These are phyloP conservation scores for Cadophora luteo-olivacea DNA, from an alignment of 2,329 filamentous ascomycete species.

Conservation along the genomic window DNA sequence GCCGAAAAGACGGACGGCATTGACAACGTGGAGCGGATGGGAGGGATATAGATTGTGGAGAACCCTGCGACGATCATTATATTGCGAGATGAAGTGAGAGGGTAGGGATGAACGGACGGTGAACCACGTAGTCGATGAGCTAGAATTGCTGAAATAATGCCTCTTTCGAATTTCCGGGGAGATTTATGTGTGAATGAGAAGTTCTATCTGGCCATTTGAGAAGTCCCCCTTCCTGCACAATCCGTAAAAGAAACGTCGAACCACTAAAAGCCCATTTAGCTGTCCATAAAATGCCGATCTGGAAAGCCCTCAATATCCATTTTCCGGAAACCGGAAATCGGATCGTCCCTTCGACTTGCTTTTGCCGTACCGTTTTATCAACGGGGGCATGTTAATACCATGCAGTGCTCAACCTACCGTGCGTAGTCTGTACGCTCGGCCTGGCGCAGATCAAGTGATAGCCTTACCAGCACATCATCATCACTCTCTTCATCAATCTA, in stretches of 20 bases:
- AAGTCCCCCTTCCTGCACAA: not conserved
- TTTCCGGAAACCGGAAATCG: not conserved
- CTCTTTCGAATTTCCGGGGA: not conserved
- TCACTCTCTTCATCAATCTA: not conserved
- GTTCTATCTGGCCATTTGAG: not conserved
- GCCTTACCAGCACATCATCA: not conserved
- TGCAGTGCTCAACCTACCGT: too few species aligned
- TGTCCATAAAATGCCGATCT: too few species aligned
- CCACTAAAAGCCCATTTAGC: too few species aligned
- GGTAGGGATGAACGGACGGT: not conserved
- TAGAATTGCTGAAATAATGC: not conserved
- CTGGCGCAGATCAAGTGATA: slow-evolving; percentile 7
- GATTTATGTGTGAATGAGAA: not conserved
- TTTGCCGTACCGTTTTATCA: not conserved
- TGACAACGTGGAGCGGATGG: not conserved
- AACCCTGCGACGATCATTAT: slow-evolving; percentile 15
- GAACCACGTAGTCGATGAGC: not conserved
- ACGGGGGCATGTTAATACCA: not conserved
- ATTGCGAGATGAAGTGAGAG: too few species aligned
- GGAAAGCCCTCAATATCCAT: not conserved
- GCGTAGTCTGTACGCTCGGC: slow-evolving; percentile 6
- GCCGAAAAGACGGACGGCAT: slow-evolving; percentile 3
- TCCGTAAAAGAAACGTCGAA: too few species aligned
- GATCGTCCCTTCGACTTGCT: not conserved
- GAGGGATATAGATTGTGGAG: slow-evolving; percentile 1